Conservation (phyloP, 257 asterid species). For the Misopates orontium region DNA sequence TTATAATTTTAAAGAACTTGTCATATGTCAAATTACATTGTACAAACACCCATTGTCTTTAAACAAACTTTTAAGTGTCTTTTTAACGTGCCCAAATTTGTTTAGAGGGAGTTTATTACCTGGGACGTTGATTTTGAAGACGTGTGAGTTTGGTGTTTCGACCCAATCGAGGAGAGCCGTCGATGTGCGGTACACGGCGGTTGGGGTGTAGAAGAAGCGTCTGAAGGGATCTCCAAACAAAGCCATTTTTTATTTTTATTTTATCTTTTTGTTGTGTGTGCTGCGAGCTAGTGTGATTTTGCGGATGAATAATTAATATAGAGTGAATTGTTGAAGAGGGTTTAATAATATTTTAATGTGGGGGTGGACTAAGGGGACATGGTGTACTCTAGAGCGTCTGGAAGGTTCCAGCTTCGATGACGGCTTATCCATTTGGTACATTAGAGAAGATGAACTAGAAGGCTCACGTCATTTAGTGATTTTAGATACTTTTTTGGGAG, state of each 20-base stretch:
- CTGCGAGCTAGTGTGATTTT: not conserved
- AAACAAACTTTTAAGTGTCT: too few species aligned
- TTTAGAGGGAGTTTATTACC: constrained; percentile 26
- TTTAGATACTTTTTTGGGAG: too few species aligned
- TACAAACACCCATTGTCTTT: too few species aligned
- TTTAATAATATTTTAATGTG: not conserved
- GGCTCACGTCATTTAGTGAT: too few species aligned
- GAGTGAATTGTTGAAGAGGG: not conserved
- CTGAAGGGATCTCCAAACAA: constrained; percentile 65
- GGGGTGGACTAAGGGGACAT: not conserved
- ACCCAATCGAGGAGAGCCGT: constrained; percentile 76
- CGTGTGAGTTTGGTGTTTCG: constrained; percentile 63
- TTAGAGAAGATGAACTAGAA: too few species aligned
- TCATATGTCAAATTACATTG: too few species aligned
- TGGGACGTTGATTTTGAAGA: constrained; percentile 77
- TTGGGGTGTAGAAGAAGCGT: constrained; percentile 56
- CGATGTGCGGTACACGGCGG: constrained; percentile 46
- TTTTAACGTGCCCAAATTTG: too few species aligned
- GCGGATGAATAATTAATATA: not conserved
- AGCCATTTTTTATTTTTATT: constrained; percentile 39
- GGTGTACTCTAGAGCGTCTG: not conserved
- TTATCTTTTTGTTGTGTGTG: not conserved
- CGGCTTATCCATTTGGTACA: too few species aligned
- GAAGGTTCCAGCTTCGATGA: not conserved
- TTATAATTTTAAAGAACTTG: too few species aligned